Evolutionary conservation across 176 grass and related monocot species (phyloP).

Genomic region (Triticum aestivum): IWGSC_CS_RefSeq_v2.1 NC_057801.1:739433616-739434115

Average conservation of each 20-base stretch:
- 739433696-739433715: background rate
- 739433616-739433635: background rate
- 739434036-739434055: background rate
- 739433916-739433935: background rate
- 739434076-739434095: background rate
- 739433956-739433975: background rate
- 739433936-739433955: background rate
- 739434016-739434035: conserved; percentile 3
- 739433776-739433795: background rate
- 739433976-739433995: background rate
- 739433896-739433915: background rate
- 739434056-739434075: background rate
- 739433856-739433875: background rate
- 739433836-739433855: background rate
- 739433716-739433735: background rate
- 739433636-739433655: background rate
- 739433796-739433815: background rate
- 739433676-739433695: conserved; percentile 8
- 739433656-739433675: background rate
- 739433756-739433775: background rate
- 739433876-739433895: background rate
- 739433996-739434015: background rate
- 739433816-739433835: background rate
- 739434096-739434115: background rate
- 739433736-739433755: background rate